These are phyloP conservation scores for Pythium sp. DNA, from an alignment of 352 stramenopile genomes.

Conservation along the genomic window DNA sequence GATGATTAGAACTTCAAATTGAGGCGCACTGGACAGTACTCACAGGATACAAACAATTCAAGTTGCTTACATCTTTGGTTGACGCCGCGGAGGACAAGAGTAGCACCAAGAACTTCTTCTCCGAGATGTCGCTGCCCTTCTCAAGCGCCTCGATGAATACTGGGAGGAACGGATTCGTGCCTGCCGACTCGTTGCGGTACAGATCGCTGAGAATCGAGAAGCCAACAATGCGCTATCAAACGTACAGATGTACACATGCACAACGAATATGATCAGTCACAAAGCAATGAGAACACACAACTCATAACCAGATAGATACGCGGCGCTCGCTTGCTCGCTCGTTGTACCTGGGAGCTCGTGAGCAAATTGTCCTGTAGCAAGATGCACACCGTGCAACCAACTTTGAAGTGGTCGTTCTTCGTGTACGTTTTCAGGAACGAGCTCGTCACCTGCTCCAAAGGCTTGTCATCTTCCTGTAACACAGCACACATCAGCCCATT, in stretches of 20 bases:
- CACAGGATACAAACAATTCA: background rate
- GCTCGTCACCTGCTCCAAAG: conserved; percentile 65
- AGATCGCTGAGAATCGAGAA: conserved; percentile 86
- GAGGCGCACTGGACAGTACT: background rate
- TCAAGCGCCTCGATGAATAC: conserved; percentile 85
- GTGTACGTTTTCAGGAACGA: conserved; percentile 78
- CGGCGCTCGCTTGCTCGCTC: background rate
- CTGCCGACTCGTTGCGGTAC: conserved; percentile 72
- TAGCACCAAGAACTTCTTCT: conserved; percentile 80
- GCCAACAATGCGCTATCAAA: conserved; percentile 71
- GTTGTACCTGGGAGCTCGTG: conserved; percentile 77
- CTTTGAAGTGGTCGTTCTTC: conserved; percentile 89
- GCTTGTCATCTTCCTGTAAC: conserved; percentile 79
- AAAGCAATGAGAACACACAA: background rate
- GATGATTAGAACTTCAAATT: conserved; percentile 12
- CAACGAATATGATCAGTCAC: background rate
- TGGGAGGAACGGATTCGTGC: conserved; percentile 86
- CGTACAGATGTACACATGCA: background rate
- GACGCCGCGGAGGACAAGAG: conserved; percentile 47
- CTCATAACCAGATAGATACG: background rate
- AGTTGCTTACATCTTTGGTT: conserved; percentile 44
- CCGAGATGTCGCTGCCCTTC: conserved; percentile 58
- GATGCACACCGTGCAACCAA: conserved; percentile 89
- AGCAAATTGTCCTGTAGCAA: conserved; percentile 89
- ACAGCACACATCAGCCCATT: background rate